Percentiles rank a stretch among this genome's conserved stretches.
phyloP scores from a whole-genome alignment of 2,329 filamentous ascomycete species.

The Fusarium brachygibbosum region DNA sequence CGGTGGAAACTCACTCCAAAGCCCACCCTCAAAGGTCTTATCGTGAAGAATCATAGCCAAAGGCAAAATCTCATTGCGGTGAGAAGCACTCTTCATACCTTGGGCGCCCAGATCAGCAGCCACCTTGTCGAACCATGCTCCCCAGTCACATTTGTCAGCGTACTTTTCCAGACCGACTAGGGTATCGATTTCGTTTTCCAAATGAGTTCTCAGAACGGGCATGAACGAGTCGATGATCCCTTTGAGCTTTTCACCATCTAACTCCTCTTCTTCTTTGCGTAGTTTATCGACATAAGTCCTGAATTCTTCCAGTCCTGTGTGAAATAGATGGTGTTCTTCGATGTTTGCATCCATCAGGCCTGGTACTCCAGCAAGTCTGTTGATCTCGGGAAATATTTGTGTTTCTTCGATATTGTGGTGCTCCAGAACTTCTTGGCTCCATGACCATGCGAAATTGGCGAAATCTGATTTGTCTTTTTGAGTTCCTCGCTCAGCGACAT shows the following conservation, averaged over 20 bases:
- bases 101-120: conserved; percentile 26
- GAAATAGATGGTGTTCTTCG: conserved; percentile 58
- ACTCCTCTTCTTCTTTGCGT: conserved; percentile 47
- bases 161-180: conserved; percentile 54
- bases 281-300: conserved; percentile 52
- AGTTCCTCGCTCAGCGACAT: conserved; percentile 49
- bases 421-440: conserved; percentile 52
- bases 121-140: conserved; percentile 47
- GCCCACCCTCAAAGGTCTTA: conserved; percentile 46
- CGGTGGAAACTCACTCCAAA: conserved; percentile 48
- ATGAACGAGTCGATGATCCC: conserved; percentile 50
- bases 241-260: conserved; percentile 49
- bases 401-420: conserved; percentile 59
- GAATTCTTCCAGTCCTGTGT: conserved; percentile 53
- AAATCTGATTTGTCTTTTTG: conserved; percentile 54
- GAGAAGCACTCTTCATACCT: conserved; percentile 35
- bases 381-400: conserved; percentile 56
- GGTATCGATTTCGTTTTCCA: conserved; percentile 57
- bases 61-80: conserved; percentile 43
- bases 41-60: conserved; percentile 49
- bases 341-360: conserved; percentile 59
- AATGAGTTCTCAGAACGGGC: conserved; percentile 52
- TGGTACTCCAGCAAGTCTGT: conserved; percentile 52
- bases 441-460: conserved; percentile 52
- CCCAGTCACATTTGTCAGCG: conserved; percentile 55